Evolutionary conservation across 2,329 filamentous ascomycete species (phyloP).

Genomic region (Aureobasidium sp.): DNA sequence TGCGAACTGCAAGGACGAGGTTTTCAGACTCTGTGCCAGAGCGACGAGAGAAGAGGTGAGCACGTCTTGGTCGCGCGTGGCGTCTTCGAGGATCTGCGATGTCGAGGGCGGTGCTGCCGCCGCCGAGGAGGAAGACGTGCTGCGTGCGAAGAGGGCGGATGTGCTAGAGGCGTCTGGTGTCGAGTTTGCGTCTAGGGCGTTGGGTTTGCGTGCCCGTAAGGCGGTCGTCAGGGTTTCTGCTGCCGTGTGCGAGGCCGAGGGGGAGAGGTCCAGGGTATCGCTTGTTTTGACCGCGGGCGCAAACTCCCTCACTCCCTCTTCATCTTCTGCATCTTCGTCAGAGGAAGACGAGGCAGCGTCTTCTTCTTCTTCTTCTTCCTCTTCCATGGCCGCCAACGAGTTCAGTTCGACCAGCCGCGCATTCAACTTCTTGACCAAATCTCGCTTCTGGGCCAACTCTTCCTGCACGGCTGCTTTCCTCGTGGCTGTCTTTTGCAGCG

Average conservation of each 20-base stretch:
- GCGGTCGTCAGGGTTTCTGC: not conserved
- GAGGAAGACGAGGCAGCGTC: constrained; percentile 23
- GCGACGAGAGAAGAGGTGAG: constrained; percentile 74
- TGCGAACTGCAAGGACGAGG: constrained; percentile 65
- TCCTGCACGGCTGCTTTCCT: constrained; percentile 56
- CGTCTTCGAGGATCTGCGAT: not conserved
- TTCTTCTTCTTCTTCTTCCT: constrained; percentile 24
- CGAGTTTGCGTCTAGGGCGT: constrained; percentile 17
- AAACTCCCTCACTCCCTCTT: constrained; percentile 38
- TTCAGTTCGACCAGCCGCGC: constrained; percentile 62
- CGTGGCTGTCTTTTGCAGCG: constrained; percentile 49
- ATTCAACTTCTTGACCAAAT: constrained; percentile 57
- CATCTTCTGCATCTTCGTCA: constrained; percentile 36
- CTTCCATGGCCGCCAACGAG: constrained; percentile 43
- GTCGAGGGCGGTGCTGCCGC: not conserved
- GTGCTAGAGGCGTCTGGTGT: constrained; percentile 24
- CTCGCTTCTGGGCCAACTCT: constrained; percentile 58
- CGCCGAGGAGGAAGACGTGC: constrained; percentile 19
- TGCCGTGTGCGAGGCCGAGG: constrained; percentile 19
- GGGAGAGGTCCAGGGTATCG: constrained; percentile 26
- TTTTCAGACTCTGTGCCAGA: constrained; percentile 72
- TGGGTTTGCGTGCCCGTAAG: constrained; percentile 15
- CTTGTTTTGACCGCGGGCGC: constrained; percentile 33
- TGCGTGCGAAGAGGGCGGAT: constrained; percentile 34
- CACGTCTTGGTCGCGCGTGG: constrained; percentile 1